Evolutionary conservation across 1,284 basidiomycete species (phyloP).

Genomic region (Afroboletus lepidellus): DNA sequence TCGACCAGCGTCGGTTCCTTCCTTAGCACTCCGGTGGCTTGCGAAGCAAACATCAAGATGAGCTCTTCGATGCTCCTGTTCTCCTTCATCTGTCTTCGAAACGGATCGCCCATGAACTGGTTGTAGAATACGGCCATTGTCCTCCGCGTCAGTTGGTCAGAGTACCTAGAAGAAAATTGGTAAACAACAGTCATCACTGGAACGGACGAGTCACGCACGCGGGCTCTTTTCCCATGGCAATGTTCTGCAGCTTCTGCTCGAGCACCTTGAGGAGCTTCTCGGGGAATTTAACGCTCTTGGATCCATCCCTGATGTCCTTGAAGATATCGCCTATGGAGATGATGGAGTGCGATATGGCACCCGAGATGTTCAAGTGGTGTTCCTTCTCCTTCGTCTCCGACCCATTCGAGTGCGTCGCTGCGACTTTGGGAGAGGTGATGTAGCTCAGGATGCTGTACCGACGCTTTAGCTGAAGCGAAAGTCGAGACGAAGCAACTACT

Average conservation of each 20-base stretch:
- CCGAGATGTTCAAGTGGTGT: constrained; percentile 59
- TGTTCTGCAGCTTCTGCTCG: constrained; percentile 82
- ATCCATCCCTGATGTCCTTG: constrained; percentile 70
- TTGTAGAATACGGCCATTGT: constrained; percentile 91
- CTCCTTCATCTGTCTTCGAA: constrained; percentile 90
- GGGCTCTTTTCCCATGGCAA: constrained; percentile 88
- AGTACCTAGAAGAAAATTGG: constrained; percentile 55
- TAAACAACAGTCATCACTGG: not conserved
- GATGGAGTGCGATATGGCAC: constrained; percentile 68
- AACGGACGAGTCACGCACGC: constrained; percentile 54
- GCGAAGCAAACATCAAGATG: constrained; percentile 92
- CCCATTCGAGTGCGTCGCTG: constrained; percentile 39
- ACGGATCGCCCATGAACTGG: constrained; percentile 80
- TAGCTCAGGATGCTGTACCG: constrained; percentile 60
- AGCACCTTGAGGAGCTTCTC: constrained; percentile 89
- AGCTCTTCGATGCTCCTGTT: constrained; percentile 97
- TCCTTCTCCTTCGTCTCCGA: constrained; percentile 53
- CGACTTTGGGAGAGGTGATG: constrained; percentile 62
- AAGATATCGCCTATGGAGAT: constrained; percentile 83
- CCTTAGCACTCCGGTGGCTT: constrained; percentile 80
- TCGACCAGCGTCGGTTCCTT: constrained; percentile 78
- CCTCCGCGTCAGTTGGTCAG: constrained; percentile 82
- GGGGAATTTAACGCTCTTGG: constrained; percentile 86
- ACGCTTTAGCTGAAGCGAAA: constrained; percentile 13
- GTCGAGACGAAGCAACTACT: constrained; percentile 32